Evolutionary conservation across 2,329 filamentous ascomycete species (phyloP).

Genomic region (Zasmidium citrigriseum): DNA sequence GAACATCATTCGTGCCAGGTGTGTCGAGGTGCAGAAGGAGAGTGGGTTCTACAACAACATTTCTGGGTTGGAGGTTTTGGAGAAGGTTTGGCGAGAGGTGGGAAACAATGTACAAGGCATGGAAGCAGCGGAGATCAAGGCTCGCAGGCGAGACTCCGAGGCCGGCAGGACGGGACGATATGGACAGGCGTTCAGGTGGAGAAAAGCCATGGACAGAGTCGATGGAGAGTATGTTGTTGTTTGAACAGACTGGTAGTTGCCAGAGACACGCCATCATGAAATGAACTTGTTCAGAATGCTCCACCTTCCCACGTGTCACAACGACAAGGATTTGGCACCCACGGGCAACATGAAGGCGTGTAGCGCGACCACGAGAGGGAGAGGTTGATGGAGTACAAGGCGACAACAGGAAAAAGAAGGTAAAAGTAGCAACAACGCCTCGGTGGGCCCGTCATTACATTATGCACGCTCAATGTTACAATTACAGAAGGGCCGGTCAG

Average conservation of each 20-base stretch:
- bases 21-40: conserved; percentile 81
- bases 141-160: conserved; percentile 29
- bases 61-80: conserved; percentile 79
- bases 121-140: conserved; percentile 29
- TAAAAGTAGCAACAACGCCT: not conserved
- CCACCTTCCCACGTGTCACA: too few species aligned
- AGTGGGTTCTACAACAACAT: conserved; percentile 94
- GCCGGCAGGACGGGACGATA: conserved; percentile 26
- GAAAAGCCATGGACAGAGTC: conserved; percentile 52
- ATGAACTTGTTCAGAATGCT: not conserved
- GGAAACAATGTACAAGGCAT: conserved; percentile 24
- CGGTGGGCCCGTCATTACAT: conserved; percentile 9
- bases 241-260: not conserved
- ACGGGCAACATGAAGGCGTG: too few species aligned
- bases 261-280: not conserved
- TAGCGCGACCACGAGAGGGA: too few species aligned
- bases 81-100: conserved; percentile 70
- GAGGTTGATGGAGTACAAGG: too few species aligned
- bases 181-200: conserved; percentile 50
- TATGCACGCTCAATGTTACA: conserved; percentile 17
- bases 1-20: conserved; percentile 75
- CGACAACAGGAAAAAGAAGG: not conserved
- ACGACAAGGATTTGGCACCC: too few species aligned
- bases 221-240: conserved; percentile 54
- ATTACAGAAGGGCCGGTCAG: conserved; percentile 18